Evolutionary conservation across 257 asterid genomes (phyloP).

Genomic region (Hygrophila difformis): DNA sequence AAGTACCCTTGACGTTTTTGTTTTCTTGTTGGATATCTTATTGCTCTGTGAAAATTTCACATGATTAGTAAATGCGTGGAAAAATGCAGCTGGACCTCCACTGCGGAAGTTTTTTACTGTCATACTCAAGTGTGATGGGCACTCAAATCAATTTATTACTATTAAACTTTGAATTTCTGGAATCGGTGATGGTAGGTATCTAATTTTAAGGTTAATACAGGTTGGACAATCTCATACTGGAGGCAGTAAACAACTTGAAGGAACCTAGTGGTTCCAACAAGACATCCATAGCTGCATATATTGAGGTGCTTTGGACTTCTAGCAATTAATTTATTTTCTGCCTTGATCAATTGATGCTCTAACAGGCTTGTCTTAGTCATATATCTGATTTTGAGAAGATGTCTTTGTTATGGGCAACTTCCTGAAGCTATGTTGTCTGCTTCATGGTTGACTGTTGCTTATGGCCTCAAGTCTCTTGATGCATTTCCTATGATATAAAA

Average conservation of each 20-base stretch:
- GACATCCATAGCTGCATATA: conserved; percentile 48
- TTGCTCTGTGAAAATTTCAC: no score
- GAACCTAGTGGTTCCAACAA: conserved; percentile 55
- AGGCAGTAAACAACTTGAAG: conserved; percentile 50
- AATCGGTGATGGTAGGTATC: neutral
- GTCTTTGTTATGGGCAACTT: neutral
- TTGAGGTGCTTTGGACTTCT: conserved; percentile 29
- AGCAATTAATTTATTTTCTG: neutral
- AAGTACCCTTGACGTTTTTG: no score
- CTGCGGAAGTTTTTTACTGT: no score
- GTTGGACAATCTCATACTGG: conserved; percentile 56
- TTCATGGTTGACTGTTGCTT: neutral
- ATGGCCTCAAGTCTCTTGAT: no score
- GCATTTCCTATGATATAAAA: no score
- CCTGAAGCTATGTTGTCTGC: neutral
- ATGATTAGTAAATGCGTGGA: no score
- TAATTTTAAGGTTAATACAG: conserved; percentile 19
- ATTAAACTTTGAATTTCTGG: no score
- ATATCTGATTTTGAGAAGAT: neutral
- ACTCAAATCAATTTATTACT: no score
- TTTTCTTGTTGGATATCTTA: no score
- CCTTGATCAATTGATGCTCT: neutral
- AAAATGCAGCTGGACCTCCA: no score
- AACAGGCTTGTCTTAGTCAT: no score
- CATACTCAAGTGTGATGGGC: no score